Base-by-base conservation (phyloP, 208 protist genomes). In the Wallacemonas sp. region DNA sequence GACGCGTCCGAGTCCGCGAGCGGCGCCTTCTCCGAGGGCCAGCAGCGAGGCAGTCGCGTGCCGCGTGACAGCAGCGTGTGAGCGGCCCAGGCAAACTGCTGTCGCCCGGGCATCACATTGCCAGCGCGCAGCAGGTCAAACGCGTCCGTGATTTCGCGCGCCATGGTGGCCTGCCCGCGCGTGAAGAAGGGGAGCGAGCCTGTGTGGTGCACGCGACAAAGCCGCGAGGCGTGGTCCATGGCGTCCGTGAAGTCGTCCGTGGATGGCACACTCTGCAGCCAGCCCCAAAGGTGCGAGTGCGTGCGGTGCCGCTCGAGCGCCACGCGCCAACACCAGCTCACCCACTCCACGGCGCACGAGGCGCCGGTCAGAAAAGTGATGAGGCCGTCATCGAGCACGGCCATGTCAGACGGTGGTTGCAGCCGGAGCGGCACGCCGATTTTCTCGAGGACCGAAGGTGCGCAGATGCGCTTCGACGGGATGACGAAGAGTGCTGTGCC, bases 201-300 rank as follows among this genome's bases (percentile, higher is more conserved):
- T 0, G 81, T 61, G 71, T 92, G 79, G 52, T 91, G 87, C 14
- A 84, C 72, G 16, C 91, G 79, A 42, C 91, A 96, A 7, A 73
- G 49, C 5, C 79, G 75, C 61, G 76, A 74, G 18, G 77, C 72
- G n/a, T 72, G 57, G 2, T 82, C 81, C n/a, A 59, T 64, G 52
- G 74, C 32, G 4, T 74, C 70, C 8, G 45, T 48, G 20, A 89
- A 77, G 22, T 81, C 82, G 41, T 75, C 57, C 12, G 42, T 20
- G 11, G 63, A 62, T 2, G 91, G 91, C 16, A 94, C 44, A 23
- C 79, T 82, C 44, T 82, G 79, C 59, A 96, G 69, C 88, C 87
- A 96, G 14, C 91, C 91, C 88, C 91, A 96, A 69, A 80, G 78
- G 11, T 45, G 78, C 20, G 91, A 96, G 50, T 86, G 68, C 33